phyloP scores from a whole-genome alignment of 495 filamentous ascomycete species.

The Cenococcum geophilum region DNA sequence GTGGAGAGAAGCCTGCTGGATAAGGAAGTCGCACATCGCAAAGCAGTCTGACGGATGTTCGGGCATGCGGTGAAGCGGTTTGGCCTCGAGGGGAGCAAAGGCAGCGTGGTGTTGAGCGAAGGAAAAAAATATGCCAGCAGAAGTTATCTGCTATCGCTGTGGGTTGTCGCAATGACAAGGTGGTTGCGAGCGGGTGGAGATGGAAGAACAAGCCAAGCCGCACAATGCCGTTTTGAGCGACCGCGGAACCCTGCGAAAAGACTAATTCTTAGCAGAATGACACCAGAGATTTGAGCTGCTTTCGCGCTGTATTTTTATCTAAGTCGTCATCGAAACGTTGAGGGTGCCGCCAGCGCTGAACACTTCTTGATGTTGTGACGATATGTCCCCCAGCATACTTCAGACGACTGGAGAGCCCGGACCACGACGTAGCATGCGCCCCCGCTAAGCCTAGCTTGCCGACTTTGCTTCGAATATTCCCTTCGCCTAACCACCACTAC shows the following conservation, averaged over 20 bases:
- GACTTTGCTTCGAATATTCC: background rate
- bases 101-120: no score
- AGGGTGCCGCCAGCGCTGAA: no score
- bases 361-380: no score
- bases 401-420: background rate
- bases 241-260: background rate
- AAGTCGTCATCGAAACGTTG: no score
- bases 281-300: no score
- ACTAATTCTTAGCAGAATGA: no score
- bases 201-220: background rate
- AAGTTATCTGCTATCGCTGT: no score
- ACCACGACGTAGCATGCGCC: background rate
- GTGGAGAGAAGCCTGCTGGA: conserved; percentile 5
- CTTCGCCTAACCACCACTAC: background rate
- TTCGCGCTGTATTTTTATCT: no score
- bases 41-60: background rate
- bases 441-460: background rate
- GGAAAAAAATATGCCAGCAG: no score
- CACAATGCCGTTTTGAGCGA: background rate
- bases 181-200: background rate
- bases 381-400: no score
- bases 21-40: background rate
- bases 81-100: background rate
- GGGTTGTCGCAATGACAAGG: background rate
- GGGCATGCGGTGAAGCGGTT: conserved; percentile 2